Percentiles rank a stretch among this genome's conserved stretches.
Evolutionary conservation across 306 rosid genomes (phyloP).

Genomic region (Vigna radiata): DNA sequence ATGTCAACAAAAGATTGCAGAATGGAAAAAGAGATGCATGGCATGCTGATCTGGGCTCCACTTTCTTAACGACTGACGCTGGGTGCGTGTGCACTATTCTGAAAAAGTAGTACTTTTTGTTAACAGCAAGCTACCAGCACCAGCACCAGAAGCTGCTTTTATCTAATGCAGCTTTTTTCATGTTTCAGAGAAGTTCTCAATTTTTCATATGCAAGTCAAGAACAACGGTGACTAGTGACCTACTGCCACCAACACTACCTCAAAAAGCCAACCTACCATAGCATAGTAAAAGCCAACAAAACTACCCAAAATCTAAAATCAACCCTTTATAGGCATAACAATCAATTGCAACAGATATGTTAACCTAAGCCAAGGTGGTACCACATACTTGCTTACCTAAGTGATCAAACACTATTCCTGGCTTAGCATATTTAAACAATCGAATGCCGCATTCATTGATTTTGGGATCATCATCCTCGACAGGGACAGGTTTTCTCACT

Average conservation of each 20-base stretch:
- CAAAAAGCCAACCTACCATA: slow-evolving; percentile 25
- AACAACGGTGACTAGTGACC: slow-evolving; percentile 38
- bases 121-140: slow-evolving; percentile 32
- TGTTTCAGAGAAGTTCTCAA: slow-evolving; percentile 26
- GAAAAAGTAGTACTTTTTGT: slow-evolving; percentile 32
- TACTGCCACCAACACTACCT: slow-evolving; percentile 32
- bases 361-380: slow-evolving; percentile 18
- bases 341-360: slow-evolving; percentile 17
- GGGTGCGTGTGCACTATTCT: slow-evolving; percentile 39
- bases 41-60: slow-evolving; percentile 43
- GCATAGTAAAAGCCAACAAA: slow-evolving; percentile 38
- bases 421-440: slow-evolving; percentile 79
- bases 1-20: slow-evolving; percentile 39
- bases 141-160: slow-evolving; percentile 39
- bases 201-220: slow-evolving; percentile 25
- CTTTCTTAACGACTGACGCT: slow-evolving; percentile 32
- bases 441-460: slow-evolving; percentile 65
- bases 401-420: slow-evolving; percentile 76
- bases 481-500: slow-evolving; percentile 54
- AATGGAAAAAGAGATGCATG: slow-evolving; percentile 34
- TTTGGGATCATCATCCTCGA: slow-evolving; percentile 52
- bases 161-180: slow-evolving; percentile 38
- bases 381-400: slow-evolving; percentile 54
- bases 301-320: slow-evolving; percentile 36
- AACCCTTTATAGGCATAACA: slow-evolving; percentile 32